Evolutionary conservation across 805 yeast genomes (phyloP), one percentile per base, ranked within the genome.

Genomic region (Yamadazyma kitorensis): DNA sequence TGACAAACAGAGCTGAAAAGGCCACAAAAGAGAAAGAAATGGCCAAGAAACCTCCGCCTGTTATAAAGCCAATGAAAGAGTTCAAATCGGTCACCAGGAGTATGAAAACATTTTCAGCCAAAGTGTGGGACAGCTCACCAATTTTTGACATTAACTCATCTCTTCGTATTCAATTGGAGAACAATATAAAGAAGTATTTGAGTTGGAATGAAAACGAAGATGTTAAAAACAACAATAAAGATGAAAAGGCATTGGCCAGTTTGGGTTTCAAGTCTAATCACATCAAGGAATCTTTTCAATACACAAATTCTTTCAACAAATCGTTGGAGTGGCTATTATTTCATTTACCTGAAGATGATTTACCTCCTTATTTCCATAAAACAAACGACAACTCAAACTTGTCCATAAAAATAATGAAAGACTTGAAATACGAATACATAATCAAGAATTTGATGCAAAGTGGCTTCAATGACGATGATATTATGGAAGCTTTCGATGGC

Each of bases 281-380:
- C 52, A 75, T 82, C 1, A 58, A 62, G 2, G 98, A 91, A 49
- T 79, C 96, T 0, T 59, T 86, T 29, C 59, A 64, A 17, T 85
- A 85, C 49, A 65, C 80, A 0, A 43, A 52, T 3, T 47, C 70
- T 1, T 68, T 77, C 36, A 66, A 72, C 2, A 76, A 72, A 16
- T 70, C 82, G 0, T 56, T 84, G 27, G 86, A 81, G 41, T 84
- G 93, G 91, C 70, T 91, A 13, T 59, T 91, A 8, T 80, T 89
- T 45, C 93, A 91, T 50, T 76, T 91, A 3, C 98, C 98, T 0
- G 97, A 93, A 43, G 98, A 89, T 52, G 98, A 91, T 49, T 63
- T 91, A 20, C 98, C 98, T 0, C 45, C 60, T 0, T 63, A 68
- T 29, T 84, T 84, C 48, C 68, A 72, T 12, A 78, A 80, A 40